Evolutionary conservation across 306 rosid species (phyloP), one percentile per base, ranked within the genome.

Genomic region (Mimosa bimucronata): DNA sequence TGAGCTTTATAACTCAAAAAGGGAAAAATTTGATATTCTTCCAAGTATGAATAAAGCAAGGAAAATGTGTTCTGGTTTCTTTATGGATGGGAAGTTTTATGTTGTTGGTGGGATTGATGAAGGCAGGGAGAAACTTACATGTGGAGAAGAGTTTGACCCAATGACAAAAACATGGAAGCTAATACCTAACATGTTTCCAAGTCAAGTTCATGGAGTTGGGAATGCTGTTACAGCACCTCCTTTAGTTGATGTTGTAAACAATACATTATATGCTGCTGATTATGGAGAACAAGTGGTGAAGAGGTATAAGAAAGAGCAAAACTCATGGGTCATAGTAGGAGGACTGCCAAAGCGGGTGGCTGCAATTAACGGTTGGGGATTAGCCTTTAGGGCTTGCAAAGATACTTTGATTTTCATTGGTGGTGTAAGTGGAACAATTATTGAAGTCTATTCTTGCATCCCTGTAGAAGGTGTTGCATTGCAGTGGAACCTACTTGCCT

Each of bases 311-410:
- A 87, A 88, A 86, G 89, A 75, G 7, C 67, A 6, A 28, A 67
- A 85, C 68, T 31, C 26, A 9, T 87, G 45, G 45, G 45, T 9
- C 45, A 41, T 41, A 6, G 11, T 9, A 41, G 45, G 94, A 77
- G 76, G 82, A 41, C 11, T 41, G 11, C 45, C 45, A 6, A 6
- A 41, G 65, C 84, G 86, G 31, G 85, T 85, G 55, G 83, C 45
- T 53, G 85, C 92, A 0, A 86, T 86, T 86, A 88, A 90, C 55
- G 92, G 92, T 6, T 92, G 97, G 94, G 97, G 94, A 45, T 71
- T 92, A 53, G 97, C 92, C 76, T 92, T 90, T 41, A 83, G 92
- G 60, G 92, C 94, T n/a, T 90, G 92, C 79, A 91, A 94, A 55
- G 85, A 90, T 75, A 77, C 38, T 57, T 78, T 92, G 53, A 87